Evolutionary conservation across 2,329 filamentous ascomycete species (phyloP).

Genomic region (Akanthomyces uredinophilus): DNA sequence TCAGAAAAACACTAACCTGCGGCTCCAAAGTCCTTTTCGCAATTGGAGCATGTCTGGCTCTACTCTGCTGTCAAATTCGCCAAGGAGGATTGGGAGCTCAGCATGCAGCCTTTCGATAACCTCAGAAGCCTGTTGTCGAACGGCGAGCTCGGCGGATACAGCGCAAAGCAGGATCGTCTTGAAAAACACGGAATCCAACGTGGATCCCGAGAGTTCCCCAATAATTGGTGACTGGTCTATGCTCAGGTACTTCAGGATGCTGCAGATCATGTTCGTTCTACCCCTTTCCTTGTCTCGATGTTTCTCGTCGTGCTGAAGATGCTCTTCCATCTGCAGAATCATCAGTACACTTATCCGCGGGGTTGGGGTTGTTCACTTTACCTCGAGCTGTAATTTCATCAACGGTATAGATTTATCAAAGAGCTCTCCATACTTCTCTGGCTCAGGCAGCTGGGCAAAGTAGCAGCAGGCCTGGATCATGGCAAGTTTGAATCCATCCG

Average conservation of each 20-base stretch:
- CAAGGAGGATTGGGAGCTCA: slow-evolving; percentile 25
- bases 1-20: slow-evolving; percentile 37
- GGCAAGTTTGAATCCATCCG: slow-evolving; percentile 57
- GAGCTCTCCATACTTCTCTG: slow-evolving; percentile 47
- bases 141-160: slow-evolving; percentile 44
- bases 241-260: slow-evolving; percentile 53
- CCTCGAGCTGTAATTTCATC: slow-evolving; percentile 53
- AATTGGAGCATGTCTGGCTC: slow-evolving; percentile 25
- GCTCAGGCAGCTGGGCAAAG: slow-evolving; percentile 50
- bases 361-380: slow-evolving; percentile 25
- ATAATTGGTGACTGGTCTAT: slow-evolving; percentile 38
- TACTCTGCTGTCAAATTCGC: slow-evolving; percentile 22
- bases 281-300: slow-evolving; percentile 15
- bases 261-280: slow-evolving; percentile 23
- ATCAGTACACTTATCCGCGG: neutral
- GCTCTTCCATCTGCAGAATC: slow-evolving; percentile 4
- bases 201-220: slow-evolving; percentile 25
- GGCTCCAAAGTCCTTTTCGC: slow-evolving; percentile 44
- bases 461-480: slow-evolving; percentile 58
- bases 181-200: slow-evolving; percentile 32
- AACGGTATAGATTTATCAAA: slow-evolving; percentile 52
- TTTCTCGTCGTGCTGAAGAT: slow-evolving; percentile 14
- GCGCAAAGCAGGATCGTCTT: slow-evolving; percentile 50
- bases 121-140: slow-evolving; percentile 43
- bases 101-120: slow-evolving; percentile 45